Evolutionary conservation across 257 asterid species (phyloP).

Genomic region (Nicotiana tabacum): DNA sequence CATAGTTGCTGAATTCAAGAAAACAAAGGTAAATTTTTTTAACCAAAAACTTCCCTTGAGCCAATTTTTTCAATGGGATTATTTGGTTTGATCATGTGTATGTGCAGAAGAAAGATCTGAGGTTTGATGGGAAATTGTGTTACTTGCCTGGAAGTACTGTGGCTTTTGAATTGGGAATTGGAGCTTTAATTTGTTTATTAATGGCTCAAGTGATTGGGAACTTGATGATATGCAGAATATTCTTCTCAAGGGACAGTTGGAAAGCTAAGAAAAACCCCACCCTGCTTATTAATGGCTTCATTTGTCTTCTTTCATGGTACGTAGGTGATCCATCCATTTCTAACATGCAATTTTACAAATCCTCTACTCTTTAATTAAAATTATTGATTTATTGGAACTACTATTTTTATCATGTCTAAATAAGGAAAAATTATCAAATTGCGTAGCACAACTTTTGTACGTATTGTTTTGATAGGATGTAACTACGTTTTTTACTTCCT

Average conservation of each 20-base stretch:
- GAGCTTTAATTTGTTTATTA: constrained; percentile 35
- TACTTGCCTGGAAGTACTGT: constrained; percentile 39
- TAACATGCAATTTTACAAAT: neutral
- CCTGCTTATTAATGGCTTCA: constrained; percentile 15
- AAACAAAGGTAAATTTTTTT: constrained; percentile 27
- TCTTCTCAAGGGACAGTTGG: constrained; percentile 23
- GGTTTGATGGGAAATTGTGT: constrained; percentile 62
- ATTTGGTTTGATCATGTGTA: neutral
- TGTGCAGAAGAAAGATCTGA: constrained; percentile 51
- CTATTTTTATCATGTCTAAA: neutral
- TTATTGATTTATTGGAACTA: neutral
- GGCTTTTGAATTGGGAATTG: constrained; percentile 51
- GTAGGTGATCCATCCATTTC: constrained; percentile 7
- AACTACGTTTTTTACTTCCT: neutral
- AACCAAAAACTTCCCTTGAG: too few relatives aligned
- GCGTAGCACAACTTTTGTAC: too few relatives aligned
- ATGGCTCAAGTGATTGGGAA: constrained; percentile 47
- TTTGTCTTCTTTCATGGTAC: constrained; percentile 54
- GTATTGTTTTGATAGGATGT: neutral
- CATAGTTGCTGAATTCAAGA: constrained; percentile 71
- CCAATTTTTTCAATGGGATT: neutral
- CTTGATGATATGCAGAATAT: constrained; percentile 34
- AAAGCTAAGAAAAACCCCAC: constrained; percentile 25
- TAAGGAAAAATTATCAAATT: neutral
- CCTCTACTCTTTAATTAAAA: neutral